A percentile compares a stretch with the other conserved stretches of the same genome.
These are phyloP conservation scores for Fagus crenata DNA, from an alignment of 306 rosid genomes.

Conservation along the genomic window DNA sequence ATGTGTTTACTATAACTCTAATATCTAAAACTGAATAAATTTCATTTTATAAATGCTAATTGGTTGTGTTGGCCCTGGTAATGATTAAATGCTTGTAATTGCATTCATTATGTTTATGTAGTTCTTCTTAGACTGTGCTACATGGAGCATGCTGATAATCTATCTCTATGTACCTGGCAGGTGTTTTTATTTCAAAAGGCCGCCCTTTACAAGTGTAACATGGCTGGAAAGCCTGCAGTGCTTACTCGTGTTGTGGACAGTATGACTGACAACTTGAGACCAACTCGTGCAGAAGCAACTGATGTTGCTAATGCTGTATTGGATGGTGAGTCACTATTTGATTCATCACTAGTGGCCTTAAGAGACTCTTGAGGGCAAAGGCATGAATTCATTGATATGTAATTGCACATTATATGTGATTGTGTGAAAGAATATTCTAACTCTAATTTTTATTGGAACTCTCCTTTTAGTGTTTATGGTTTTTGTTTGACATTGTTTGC, in stretches of 20 bases:
- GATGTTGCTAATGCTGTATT: constrained; percentile 99
- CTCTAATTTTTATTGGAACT: constrained; percentile 16
- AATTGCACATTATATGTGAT: constrained; percentile 7
- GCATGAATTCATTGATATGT: constrained; percentile 2
- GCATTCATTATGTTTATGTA: not conserved
- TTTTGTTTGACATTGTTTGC: constrained; percentile 20
- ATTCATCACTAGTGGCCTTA: constrained; percentile 18
- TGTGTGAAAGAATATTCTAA: not conserved
- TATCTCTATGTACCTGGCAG: constrained; percentile 42
- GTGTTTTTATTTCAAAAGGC: constrained; percentile 96
- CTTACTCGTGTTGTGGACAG: constrained; percentile 98
- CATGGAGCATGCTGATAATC: constrained; percentile 17
- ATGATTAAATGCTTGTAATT: constrained; percentile 6
- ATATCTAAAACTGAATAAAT: constrained; percentile 12
- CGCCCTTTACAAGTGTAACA: constrained; percentile 93
- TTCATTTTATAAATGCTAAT: constrained; percentile 15
- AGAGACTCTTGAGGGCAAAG: constrained; percentile 10
- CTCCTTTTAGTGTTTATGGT: not conserved
- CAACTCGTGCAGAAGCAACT: constrained; percentile 99
- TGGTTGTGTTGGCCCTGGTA: not conserved
- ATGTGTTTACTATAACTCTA: not conserved
- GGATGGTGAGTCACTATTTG: constrained; percentile 62
- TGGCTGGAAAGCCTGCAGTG: constrained; percentile 99
- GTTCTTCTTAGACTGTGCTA: not conserved
- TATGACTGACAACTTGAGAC: constrained; percentile 96